phyloP scores from a whole-genome alignment of 148 eudicot genomes.

The Euryodendron excelsum region DNA sequence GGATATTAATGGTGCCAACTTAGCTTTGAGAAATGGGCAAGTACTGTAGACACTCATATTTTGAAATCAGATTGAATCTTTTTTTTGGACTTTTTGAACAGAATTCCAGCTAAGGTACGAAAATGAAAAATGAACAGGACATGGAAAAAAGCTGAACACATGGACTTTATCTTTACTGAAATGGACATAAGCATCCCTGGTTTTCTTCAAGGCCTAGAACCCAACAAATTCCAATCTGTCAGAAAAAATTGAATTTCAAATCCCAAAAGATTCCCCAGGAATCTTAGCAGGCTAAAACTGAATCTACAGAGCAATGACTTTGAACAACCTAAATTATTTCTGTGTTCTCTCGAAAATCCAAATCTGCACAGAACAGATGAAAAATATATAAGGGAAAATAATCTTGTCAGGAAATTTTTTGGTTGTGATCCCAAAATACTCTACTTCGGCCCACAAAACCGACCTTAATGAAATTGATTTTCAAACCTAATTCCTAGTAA shows the following conservation, averaged over 20 bases:
- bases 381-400: background rate
- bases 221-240: constrained; percentile 20
- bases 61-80: background rate
- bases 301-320: constrained; percentile 3
- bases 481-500: background rate
- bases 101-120: constrained; percentile 15
- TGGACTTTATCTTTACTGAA: constrained; percentile 12
- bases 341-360: background rate
- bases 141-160: background rate
- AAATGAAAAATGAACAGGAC: background rate
- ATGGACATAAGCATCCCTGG: constrained; percentile 11
- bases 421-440: background rate
- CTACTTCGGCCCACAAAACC: background rate
- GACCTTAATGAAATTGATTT: background rate
- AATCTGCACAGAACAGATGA: background rate
- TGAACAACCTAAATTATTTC: constrained; percentile 6
- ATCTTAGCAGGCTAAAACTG: background rate
- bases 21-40: background rate
- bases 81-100: constrained; percentile 2
- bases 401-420: constrained; percentile 3
- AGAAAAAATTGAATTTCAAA: constrained; percentile 10
- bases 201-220: constrained; percentile 3
- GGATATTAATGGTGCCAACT: background rate
- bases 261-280: constrained; percentile 12
- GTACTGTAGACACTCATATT: background rate